A percentile compares a stretch with the other conserved stretches of the same genome.
Conservation (phyloP, 192 early-diverging fungal genomes). For the Diversispora eburnea region DNA sequence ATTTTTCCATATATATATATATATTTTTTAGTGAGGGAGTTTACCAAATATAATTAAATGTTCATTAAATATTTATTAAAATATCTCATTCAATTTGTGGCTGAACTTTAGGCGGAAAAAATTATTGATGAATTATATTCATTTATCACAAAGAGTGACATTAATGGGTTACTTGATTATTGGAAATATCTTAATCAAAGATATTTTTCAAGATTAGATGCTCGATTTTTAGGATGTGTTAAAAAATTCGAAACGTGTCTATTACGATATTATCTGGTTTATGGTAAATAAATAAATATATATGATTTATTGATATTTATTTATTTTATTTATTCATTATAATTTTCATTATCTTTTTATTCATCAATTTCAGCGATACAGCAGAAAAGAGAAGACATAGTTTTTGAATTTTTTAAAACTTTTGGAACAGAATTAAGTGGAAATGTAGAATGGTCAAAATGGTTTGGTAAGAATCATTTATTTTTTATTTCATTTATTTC, state of each 20-base stretch:
- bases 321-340: no score
- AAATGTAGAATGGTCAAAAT: constrained; percentile 56
- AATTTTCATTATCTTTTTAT: not conserved
- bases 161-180: constrained; percentile 49
- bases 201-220: constrained; percentile 61
- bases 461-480: constrained; percentile 51
- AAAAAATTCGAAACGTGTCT: constrained; percentile 60
- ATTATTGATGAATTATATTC: constrained; percentile 57
- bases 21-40: not conserved
- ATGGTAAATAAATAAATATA: constrained; percentile 40
- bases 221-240: constrained; percentile 50
- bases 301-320: no score
- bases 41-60: not conserved
- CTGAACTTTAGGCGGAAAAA: constrained; percentile 50
- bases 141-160: constrained; percentile 48
- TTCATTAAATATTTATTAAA: constrained; percentile 9
- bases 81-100: no score
- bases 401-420: constrained; percentile 59
- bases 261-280: constrained; percentile 56
- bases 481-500: not conserved
- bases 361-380: constrained; percentile 45
- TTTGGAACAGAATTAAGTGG: constrained; percentile 55
- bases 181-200: constrained; percentile 62
- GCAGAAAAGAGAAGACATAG: constrained; percentile 51
- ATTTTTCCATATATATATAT: no score